phyloP scores from a whole-genome alignment of 1,284 basidiomycete genomes.

The Microbotryum intermedium region DNA sequence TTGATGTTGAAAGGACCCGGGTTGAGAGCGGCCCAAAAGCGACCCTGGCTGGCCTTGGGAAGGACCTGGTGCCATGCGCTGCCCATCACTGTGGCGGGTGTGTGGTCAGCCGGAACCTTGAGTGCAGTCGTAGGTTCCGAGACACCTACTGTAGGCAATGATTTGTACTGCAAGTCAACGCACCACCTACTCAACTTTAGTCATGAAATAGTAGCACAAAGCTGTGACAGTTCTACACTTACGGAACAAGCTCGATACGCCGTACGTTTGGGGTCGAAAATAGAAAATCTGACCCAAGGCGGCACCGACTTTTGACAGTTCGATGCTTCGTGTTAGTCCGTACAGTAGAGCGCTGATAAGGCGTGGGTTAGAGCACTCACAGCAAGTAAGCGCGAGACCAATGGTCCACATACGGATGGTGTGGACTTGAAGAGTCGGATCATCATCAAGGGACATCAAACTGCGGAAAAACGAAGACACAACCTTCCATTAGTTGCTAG shows the following conservation, averaged over 20 bases:
- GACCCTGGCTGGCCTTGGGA: too few species aligned
- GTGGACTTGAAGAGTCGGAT: constrained; percentile 1
- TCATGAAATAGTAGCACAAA: too few species aligned
- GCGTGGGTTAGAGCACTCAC: too few species aligned
- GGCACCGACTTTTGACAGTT: background rate
- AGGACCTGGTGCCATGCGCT: background rate
- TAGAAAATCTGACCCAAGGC: constrained; percentile 6
- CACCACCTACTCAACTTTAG: too few species aligned
- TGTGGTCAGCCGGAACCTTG: too few species aligned
- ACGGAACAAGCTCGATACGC: constrained; percentile 2
- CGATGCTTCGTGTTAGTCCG: too few species aligned
- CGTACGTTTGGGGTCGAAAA: constrained; percentile 6
- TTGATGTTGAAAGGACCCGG: too few species aligned
- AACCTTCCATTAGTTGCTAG: background rate
- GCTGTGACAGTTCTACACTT: too few species aligned
- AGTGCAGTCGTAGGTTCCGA: too few species aligned
- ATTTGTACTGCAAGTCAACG: background rate
- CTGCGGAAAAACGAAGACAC: background rate
- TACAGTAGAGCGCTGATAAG: too few species aligned
- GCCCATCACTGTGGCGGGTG: background rate
- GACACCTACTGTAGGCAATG: background rate
- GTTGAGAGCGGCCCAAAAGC: too few species aligned
- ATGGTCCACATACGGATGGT: constrained; percentile 5
- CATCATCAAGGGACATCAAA: constrained; percentile 3
- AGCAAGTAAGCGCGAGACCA: background rate